Base-by-base conservation (phyloP, 192 early-diverging fungal genomes). In the Rhizophagus prolifer region DNA sequence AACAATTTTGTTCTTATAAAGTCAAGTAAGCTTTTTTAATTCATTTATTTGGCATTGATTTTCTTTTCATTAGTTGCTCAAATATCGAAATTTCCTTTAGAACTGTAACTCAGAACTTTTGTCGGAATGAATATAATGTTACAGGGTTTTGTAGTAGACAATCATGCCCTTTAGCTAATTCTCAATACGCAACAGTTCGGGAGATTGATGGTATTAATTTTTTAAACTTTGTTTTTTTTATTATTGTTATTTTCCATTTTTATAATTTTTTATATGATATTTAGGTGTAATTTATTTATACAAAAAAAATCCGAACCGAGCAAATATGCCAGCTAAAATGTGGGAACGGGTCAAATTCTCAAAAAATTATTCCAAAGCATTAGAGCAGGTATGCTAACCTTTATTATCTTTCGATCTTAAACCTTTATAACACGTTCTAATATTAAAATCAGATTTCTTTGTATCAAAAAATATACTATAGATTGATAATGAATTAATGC, bases 1-100 rank as follows among this genome's bases (percentile, higher is more conserved):
- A 95, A 86, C 91, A 97, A 81, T 99, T 99, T 81, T 99, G 97
- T 79, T 96, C 96, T 19, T 99, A 92, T 90, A 99, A 98, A 93
- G 92, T 97, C 87, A 96, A 96, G 92, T 94, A 88, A 67, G 88
- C 83, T 7, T 31, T 3, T 36, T 66, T 23, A 26, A 64, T 7
- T 9, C 16, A 14, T 34, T 19, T 41, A 23, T 14, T 47, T 62
- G 14, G 13, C 13, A 34, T 73, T 58, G 28, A 8, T 71, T 31
- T 34, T 34, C 31, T 34, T 34, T 34, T 73, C 14, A 44, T 19
- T 21, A 3, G 36, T 50, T 34, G 58, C 31, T 38, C 71, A 69
- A 36, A 4, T 41, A 16, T 73, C 6, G 38, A 16, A 58, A 26
- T 25, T 63, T 9, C 16, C 21, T 25, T 26, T 81, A 94, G 92